These are phyloP conservation scores for Plasmopara muralis DNA, from an alignment of 352 stramenopile genomes.

Conservation along the genomic window DNA sequence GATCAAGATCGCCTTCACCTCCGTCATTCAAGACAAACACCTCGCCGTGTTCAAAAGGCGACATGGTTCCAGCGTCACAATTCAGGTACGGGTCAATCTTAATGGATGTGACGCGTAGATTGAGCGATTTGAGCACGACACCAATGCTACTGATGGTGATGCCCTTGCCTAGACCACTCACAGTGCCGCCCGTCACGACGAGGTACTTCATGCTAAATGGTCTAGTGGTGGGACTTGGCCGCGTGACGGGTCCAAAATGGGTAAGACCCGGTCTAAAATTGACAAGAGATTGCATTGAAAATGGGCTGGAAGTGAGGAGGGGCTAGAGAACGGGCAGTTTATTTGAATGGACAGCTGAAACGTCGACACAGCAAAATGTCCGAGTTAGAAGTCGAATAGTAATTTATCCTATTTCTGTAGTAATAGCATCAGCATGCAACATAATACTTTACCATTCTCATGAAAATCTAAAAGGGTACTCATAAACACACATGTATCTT, in stretches of 20 bases:
- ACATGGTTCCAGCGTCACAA: conserved; percentile 97
- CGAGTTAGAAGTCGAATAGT: no score
- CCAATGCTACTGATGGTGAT: conserved; percentile 98
- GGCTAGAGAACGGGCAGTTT: conserved; percentile 8
- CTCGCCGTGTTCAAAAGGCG: conserved; percentile 94
- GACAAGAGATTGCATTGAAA: conserved; percentile 12
- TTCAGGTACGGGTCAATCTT: conserved; percentile 99
- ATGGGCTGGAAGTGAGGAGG: conserved; percentile 1
- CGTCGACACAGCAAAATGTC: no score
- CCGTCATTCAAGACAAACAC: conserved; percentile 98
- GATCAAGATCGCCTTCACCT: conserved; percentile 95
- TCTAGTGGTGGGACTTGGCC: background rate
- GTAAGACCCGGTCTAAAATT: background rate
- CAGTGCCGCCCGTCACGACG: conserved; percentile 96
- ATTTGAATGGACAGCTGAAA: conserved; percentile 19
- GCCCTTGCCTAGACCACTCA: conserved; percentile 98
- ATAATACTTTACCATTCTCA: no score
- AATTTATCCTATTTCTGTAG: no score
- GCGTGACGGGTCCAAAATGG: background rate
- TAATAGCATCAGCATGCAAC: no score
- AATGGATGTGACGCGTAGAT: conserved; percentile 93
- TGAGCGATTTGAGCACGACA: conserved; percentile 94
- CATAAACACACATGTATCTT: no score
- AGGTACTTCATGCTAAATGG: conserved; percentile 93
- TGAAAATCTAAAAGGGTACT: no score